Evolutionary conservation across 1,284 basidiomycete species (phyloP).

Genomic region (Melanopsichium pennsylvanicum): DNA sequence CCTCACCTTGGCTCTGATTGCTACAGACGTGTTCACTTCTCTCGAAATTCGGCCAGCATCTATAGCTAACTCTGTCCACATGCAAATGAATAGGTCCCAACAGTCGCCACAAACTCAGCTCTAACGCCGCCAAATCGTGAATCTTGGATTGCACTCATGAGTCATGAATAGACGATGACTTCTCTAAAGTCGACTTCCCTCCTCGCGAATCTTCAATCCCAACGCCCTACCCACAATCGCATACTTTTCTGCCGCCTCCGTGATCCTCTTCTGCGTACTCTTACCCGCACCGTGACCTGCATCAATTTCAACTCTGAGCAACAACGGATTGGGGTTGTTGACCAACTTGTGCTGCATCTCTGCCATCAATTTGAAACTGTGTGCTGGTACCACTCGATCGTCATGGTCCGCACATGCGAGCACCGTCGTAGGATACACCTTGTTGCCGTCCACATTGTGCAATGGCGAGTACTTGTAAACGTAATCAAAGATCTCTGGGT

Average conservation of each 20-base stretch:
- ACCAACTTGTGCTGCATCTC: constrained; percentile 62
- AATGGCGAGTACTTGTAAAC: constrained; percentile 59
- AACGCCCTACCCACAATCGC: constrained; percentile 55
- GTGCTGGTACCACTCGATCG: constrained; percentile 61
- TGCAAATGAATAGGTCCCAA: too few species aligned
- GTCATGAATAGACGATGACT: not conserved
- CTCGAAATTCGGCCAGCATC: too few species aligned
- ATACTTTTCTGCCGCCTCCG: constrained; percentile 58
- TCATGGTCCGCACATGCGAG: constrained; percentile 63
- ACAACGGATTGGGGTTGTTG: constrained; percentile 59
- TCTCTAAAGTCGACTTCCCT: constrained; percentile 13
- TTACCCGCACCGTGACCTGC: constrained; percentile 65
- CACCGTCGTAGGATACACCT: constrained; percentile 59
- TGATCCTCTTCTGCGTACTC: constrained; percentile 59
- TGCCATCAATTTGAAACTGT: constrained; percentile 63
- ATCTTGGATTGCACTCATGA: too few species aligned
- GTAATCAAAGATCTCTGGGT: constrained; percentile 59
- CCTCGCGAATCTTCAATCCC: constrained; percentile 48
- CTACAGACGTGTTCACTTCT: too few species aligned
- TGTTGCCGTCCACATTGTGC: constrained; percentile 57
- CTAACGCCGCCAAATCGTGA: too few species aligned
- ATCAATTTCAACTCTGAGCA: constrained; percentile 60
- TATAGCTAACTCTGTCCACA: too few species aligned
- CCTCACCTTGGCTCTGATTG: too few species aligned
- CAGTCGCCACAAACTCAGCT: too few species aligned